Percentiles rank a stretch among this genome's conserved stretches.
Conservation (phyloP, 805 yeast genomes). For the Candida coleopterorum region DNA sequence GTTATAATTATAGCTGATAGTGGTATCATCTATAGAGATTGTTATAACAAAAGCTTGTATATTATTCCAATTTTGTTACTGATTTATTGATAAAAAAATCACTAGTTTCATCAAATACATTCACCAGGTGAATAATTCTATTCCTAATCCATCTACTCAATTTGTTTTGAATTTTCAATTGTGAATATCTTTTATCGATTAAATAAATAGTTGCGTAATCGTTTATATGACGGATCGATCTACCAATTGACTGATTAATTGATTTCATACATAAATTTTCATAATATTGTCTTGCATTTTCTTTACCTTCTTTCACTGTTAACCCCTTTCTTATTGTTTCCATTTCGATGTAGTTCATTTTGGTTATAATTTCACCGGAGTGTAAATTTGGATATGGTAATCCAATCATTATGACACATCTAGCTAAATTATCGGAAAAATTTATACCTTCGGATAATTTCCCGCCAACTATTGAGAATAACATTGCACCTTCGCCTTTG, state of each 20-base stretch:
- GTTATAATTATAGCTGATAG: no score
- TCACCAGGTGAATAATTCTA: conserved; percentile 14
- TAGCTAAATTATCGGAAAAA: conserved; percentile 80
- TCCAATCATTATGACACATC: conserved; percentile 84
- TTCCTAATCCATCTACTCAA: conserved; percentile 68
- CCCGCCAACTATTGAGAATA: conserved; percentile 89
- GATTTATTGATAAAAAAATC: conserved; percentile 22
- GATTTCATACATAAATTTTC: conserved; percentile 89
- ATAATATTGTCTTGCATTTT: conserved; percentile 52
- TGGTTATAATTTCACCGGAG: conserved; percentile 78
- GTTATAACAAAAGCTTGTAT: no score
- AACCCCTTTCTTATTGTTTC: conserved; percentile 47
- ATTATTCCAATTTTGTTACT: no score
- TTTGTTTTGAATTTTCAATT: conserved; percentile 46
- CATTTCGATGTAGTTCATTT: conserved; percentile 57
- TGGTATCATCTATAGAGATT: no score
- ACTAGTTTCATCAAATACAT: conserved; percentile 18
- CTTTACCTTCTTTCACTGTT: conserved; percentile 39
- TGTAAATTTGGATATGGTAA: conserved; percentile 83
- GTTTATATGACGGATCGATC: conserved; percentile 78
- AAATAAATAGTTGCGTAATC: conserved; percentile 78
- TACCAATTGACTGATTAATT: conserved; percentile 87
- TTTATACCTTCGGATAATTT: conserved; percentile 91
- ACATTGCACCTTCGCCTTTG: conserved; percentile 50
- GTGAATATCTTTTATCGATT: conserved; percentile 59